Percentiles rank a stretch among this genome's conserved stretches.
phyloP scores from a whole-genome alignment of 257 asterid species.

The Capsicum baccatum region DNA sequence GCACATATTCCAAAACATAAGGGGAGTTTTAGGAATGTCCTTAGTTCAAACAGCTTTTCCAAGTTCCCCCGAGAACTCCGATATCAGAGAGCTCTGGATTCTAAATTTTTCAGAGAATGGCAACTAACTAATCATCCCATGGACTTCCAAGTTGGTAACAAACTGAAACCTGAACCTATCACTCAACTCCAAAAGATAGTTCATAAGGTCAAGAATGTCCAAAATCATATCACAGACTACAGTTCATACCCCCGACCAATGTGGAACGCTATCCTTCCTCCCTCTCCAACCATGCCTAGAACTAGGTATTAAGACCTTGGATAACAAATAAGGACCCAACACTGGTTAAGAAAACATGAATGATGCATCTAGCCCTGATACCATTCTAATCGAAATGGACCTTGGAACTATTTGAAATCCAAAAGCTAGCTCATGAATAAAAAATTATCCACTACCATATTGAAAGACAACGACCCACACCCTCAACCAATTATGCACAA shows the following conservation, averaged over 20 bases:
- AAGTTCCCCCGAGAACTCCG: neutral
- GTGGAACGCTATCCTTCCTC: neutral
- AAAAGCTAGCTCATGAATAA: neutral
- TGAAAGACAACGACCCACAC: neutral
- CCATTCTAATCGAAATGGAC: neutral
- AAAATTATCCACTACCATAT: neutral
- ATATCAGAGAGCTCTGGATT: neutral
- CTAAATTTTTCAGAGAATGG: neutral
- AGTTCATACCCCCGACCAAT: neutral
- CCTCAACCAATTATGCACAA: neutral
- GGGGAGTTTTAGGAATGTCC: neutral
- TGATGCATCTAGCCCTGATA: neutral
- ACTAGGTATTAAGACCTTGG: neutral
- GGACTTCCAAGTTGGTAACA: neutral
- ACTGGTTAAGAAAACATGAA: neutral
- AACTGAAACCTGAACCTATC: neutral
- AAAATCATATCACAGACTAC: neutral
- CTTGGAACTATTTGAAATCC: neutral
- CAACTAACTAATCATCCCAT: neutral
- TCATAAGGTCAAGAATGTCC: neutral
- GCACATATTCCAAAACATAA: neutral
- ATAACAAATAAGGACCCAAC: neutral
- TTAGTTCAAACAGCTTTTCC: conserved; percentile 7
- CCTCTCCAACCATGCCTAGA: no score
- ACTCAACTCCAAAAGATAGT: neutral